phyloP scores from a whole-genome alignment of 768 basidiomycete species.

The Arthromyces matolae region DNA sequence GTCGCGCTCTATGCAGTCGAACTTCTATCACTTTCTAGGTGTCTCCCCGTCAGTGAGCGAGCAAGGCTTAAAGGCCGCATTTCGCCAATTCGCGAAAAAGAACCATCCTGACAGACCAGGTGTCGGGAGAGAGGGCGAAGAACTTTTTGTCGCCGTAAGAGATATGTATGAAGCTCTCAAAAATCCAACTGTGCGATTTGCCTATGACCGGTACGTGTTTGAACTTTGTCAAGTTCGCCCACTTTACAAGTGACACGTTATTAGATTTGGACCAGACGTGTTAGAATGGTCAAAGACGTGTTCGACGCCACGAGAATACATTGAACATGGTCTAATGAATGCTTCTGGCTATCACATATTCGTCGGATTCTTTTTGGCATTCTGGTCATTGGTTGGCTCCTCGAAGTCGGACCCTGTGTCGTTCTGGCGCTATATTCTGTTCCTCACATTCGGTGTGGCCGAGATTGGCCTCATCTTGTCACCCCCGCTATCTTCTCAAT shows the following conservation, averaged over 20 bases:
- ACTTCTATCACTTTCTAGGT: constrained; percentile 75
- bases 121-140: constrained; percentile 53
- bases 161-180: constrained; percentile 78
- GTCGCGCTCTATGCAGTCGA: constrained; percentile 54
- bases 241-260: neutral
- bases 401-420: constrained; percentile 50
- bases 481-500: constrained; percentile 40
- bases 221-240: neutral
- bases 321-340: constrained; percentile 59
- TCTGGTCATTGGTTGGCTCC: constrained; percentile 60
- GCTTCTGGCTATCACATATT: constrained; percentile 67
- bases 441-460: constrained; percentile 51
- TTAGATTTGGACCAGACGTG: constrained; percentile 78
- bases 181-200: constrained; percentile 74
- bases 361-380: constrained; percentile 50
- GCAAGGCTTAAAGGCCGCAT: constrained; percentile 62
- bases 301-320: constrained; percentile 64
- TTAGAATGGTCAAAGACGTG: constrained; percentile 60
- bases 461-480: constrained; percentile 67
- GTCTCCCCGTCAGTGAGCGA: constrained; percentile 64
- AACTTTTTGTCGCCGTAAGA: constrained; percentile 64
- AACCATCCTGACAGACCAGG: constrained; percentile 76
- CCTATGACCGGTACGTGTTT: constrained; percentile 68
- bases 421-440: constrained; percentile 80
- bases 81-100: constrained; percentile 68